Percentiles rank a stretch among this genome's conserved stretches.
These are phyloP conservation scores for Capsella bursapastoris DNA, from an alignment of 345 rosid species.

Conservation along the genomic window DNA sequence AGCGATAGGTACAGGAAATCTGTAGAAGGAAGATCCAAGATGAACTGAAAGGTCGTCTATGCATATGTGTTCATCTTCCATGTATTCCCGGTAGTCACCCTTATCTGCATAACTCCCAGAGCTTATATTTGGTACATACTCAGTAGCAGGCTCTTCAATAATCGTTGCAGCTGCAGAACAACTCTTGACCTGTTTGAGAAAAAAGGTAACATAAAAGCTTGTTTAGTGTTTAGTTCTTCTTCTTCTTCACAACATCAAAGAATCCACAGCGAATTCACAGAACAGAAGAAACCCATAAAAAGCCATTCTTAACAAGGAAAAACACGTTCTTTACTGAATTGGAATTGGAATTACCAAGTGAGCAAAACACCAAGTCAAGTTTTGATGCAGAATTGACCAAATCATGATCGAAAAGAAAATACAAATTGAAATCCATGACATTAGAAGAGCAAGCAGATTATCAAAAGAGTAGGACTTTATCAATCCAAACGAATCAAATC, in stretches of 20 bases:
- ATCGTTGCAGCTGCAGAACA: constrained; percentile 26
- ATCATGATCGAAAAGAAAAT: neutral
- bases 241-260: neutral
- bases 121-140: constrained; percentile 61
- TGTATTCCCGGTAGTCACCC: constrained; percentile 54
- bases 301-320: neutral
- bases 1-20: constrained; percentile 52
- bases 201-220: constrained; percentile 4
- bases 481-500: neutral
- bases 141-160: constrained; percentile 19
- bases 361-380: neutral
- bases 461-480: neutral
- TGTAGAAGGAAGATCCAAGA: constrained; percentile 50
- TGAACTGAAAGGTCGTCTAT: constrained; percentile 64
- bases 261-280: neutral
- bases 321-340: neutral
- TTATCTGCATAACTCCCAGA: constrained; percentile 89
- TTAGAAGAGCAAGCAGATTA: neutral
- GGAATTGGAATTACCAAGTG: neutral
- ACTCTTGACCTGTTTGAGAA: constrained; percentile 29
- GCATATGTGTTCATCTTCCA: constrained; percentile 91
- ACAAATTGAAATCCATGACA: constrained; percentile 18
- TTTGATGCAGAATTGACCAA: constrained; percentile 25
- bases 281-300: constrained; percentile 2
- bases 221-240: neutral